Evolutionary conservation across 768 basidiomycete genomes (phyloP), one percentile per base, ranked within the genome.

Genomic region (Naganishia randhawae): DNA sequence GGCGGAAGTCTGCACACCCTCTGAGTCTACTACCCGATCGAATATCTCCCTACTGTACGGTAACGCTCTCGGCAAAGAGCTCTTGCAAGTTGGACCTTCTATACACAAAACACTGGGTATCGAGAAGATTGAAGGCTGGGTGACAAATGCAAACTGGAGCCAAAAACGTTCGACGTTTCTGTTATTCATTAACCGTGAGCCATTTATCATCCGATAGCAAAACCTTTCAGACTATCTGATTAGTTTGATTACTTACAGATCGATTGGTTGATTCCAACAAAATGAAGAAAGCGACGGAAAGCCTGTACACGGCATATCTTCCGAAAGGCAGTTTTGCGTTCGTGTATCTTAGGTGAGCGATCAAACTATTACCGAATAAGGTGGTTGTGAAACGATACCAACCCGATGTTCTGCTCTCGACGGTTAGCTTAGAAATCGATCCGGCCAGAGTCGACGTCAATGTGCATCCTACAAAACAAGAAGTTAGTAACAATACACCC

Each of bases 401-500:
- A 69, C 16, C 57, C 16, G 66, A 35, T 48, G 31, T 51, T 66
- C 55, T 29, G 50, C 53, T 52, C 29, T 31, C 45, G 11, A 6
- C 19, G 4, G 19, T 11, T 69, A 94, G 93, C 72, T 79, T 98
- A 50, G 83, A 87, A 48, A 88, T 97, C 72, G 88, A 92, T 69
- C 92, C 93, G 0, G 84, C 86, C 33, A 87, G 89, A 29, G 89
- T 99, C 19, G 96, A 99, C 73, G 94, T 97, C 64, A 99, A 99
- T 73, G 92, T 98, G 9, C 94, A 97, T 76, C 96, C 95, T 0
- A 98, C 96, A 1, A 99, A 99, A 78, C 89, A 90, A 51, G 94
- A 97, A 77, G 92, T 79, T 29, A 68, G 75, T 41, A 0, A 16
- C 1, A 41, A 2, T 48, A 5, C n/a, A 6, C 5, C 16, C 13